phyloP scores from a whole-genome alignment of 1,284 basidiomycete species.

The Ceratobasidium sp. region DNA sequence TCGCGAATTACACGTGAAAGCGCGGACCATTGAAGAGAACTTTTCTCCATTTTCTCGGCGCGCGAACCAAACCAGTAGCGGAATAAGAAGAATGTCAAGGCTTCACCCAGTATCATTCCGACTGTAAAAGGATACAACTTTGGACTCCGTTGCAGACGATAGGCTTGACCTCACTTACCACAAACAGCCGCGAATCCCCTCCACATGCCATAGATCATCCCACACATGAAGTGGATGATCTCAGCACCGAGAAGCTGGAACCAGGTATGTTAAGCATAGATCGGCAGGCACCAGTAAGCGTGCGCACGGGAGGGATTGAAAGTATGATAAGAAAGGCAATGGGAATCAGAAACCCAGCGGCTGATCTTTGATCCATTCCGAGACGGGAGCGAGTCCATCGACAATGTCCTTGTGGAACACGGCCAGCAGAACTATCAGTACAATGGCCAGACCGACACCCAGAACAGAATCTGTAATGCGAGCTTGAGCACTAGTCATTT shows the following conservation, averaged over 20 bases:
- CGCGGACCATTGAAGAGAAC: background rate
- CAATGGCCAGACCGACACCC: background rate
- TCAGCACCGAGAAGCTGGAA: conserved; percentile 23
- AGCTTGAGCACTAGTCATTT: too few relatives aligned
- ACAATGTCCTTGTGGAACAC: conserved; percentile 12
- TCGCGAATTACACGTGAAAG: conserved; percentile 21
- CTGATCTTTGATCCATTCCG: conserved; percentile 10
- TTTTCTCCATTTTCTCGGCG: conserved; percentile 4
- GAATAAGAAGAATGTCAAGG: conserved; percentile 12
- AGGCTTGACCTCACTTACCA: too few relatives aligned
- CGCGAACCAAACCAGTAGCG: conserved; percentile 10
- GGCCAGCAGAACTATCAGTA: background rate
- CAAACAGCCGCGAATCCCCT: conserved; percentile 11
- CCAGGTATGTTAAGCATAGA: background rate
- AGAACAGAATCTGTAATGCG: conserved; percentile 3
- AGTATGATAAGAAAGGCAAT: conserved; percentile 14
- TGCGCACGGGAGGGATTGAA: conserved; percentile 22
- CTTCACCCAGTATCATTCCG: conserved; percentile 10
- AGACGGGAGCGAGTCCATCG: conserved; percentile 1
- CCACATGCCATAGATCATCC: conserved; percentile 4
- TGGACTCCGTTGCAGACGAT: too few relatives aligned
- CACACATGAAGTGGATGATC: conserved; percentile 24
- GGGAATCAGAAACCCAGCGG: conserved; percentile 24
- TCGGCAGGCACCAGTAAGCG: too few relatives aligned
- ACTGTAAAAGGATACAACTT: background rate